These are phyloP conservation scores for Alloteropsis angusta DNA, from an alignment of 202 grass and related monocot species.

Conservation along the genomic window DNA sequence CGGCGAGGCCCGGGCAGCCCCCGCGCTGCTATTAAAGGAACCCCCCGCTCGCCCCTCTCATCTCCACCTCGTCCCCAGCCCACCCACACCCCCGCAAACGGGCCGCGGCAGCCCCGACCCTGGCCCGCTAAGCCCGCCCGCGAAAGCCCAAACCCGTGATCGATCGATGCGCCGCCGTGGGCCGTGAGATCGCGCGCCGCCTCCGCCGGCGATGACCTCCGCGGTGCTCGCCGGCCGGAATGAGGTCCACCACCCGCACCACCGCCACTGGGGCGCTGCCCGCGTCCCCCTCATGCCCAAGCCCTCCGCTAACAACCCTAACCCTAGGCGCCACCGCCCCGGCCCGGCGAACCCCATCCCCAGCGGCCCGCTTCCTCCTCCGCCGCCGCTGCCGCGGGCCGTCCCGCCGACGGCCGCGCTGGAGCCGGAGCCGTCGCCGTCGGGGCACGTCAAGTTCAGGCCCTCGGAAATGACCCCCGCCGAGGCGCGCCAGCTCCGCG, in stretches of 20 bases:
- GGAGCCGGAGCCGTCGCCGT: not conserved
- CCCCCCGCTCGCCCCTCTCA: not conserved
- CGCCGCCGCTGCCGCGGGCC: not conserved
- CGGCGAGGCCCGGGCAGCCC: conserved; percentile 21
- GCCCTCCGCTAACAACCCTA: conserved; percentile 36
- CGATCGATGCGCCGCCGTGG: conserved; percentile 33
- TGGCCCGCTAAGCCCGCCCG: not conserved
- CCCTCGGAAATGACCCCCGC: conserved; percentile 28
- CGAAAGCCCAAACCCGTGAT: not conserved
- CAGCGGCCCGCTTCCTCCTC: not conserved
- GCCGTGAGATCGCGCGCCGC: conserved; percentile 9
- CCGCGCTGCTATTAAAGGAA: conserved; percentile 48
- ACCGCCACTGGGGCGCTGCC: conserved; percentile 41
- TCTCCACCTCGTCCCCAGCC: conserved; percentile 15
- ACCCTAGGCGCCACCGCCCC: conserved; percentile 38
- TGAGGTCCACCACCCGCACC: conserved; percentile 48
- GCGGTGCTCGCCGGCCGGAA: conserved; percentile 64
- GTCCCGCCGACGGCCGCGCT: not conserved
- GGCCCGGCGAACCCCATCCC: conserved; percentile 33
- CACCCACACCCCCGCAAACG: not conserved
- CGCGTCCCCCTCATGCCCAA: conserved; percentile 51
- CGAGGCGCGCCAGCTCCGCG: conserved; percentile 46
- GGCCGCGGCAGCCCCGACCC: not conserved
- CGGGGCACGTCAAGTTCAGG: conserved; percentile 27
- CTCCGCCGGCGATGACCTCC: conserved; percentile 58